phyloP scores from a whole-genome alignment of 129 eudicot species.

The Solidago caesia region DNA sequence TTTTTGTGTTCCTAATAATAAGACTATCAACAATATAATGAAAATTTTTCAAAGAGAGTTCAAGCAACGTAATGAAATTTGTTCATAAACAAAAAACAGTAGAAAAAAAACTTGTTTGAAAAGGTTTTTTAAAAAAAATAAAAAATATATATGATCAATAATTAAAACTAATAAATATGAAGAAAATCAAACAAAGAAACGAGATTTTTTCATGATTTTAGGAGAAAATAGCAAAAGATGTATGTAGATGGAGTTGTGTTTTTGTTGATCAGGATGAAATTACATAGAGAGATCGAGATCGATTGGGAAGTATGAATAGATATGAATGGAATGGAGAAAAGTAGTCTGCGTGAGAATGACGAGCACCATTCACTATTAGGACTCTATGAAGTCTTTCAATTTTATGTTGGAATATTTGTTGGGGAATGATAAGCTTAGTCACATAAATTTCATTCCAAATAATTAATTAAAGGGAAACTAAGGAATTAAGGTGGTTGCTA shows the following conservation, averaged over 20 bases:
- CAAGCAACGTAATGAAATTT: too few relatives aligned
- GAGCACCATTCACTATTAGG: slow-evolving; percentile 25
- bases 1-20: not conserved
- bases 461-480: not conserved
- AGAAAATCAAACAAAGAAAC: not conserved
- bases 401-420: slow-evolving; percentile 15
- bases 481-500: too few relatives aligned
- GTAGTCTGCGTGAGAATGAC: slow-evolving; percentile 45
- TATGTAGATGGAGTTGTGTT: not conserved
- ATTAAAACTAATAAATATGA: too few relatives aligned
- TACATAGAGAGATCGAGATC: not conserved
- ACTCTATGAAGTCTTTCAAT: not conserved
- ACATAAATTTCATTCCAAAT: slow-evolving; percentile 12
- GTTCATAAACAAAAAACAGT: too few relatives aligned
- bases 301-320: slow-evolving; percentile 13
- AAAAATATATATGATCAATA: not conserved
- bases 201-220: not conserved
- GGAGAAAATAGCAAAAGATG: not conserved
- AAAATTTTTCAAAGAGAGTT: too few relatives aligned
- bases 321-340: not conserved
- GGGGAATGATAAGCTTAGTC: slow-evolving; percentile 11
- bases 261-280: too few relatives aligned
- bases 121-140: too few relatives aligned
- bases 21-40: too few relatives aligned
- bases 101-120: too few relatives aligned